A percentile compares a stretch with the other conserved stretches of the same genome.
These are phyloP conservation scores for Laburnicola sp. DNA, from an alignment of 2,329 filamentous ascomycete genomes.

Conservation along the genomic window DNA sequence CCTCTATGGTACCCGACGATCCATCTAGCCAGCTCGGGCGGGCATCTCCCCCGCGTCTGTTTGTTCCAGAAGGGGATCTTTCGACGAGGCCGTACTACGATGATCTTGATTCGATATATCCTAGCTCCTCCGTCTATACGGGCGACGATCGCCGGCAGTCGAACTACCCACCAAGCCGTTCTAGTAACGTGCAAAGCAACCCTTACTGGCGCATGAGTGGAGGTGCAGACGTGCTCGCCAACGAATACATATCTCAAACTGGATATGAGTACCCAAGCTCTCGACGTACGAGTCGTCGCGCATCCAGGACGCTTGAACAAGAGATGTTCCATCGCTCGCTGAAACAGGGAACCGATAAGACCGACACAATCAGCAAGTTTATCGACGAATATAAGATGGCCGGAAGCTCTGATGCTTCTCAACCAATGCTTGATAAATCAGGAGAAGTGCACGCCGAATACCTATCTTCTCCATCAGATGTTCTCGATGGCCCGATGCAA, in stretches of 20 bases:
- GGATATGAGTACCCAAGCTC: constrained; percentile 19
- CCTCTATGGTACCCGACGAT: constrained; percentile 38
- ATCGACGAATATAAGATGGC: constrained; percentile 34
- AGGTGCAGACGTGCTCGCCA: constrained; percentile 16
- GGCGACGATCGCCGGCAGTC: constrained; percentile 26
- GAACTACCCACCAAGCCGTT: constrained; percentile 23
- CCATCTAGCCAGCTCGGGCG: constrained; percentile 26
- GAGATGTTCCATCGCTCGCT: constrained; percentile 19
- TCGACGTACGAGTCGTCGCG: constrained; percentile 12
- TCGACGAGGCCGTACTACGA: constrained; percentile 33
- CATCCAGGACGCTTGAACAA: constrained; percentile 18
- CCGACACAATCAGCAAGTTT: constrained; percentile 39
- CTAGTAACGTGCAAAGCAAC: constrained; percentile 27
- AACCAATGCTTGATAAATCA: constrained; percentile 3
- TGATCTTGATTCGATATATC: constrained; percentile 33
- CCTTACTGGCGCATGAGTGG: constrained; percentile 23
- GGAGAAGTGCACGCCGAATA: neutral
- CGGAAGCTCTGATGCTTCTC: constrained; percentile 11
- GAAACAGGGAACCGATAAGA: constrained; percentile 23
- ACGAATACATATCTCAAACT: constrained; percentile 20
- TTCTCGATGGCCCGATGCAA: neutral
- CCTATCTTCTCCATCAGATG: neutral
- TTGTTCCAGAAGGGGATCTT: constrained; percentile 15
- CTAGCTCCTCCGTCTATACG: constrained; percentile 39
- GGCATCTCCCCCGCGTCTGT: constrained; percentile 10